phyloP scores from a whole-genome alignment of 768 basidiomycete species.

The Clitopilus hobsonii region DNA sequence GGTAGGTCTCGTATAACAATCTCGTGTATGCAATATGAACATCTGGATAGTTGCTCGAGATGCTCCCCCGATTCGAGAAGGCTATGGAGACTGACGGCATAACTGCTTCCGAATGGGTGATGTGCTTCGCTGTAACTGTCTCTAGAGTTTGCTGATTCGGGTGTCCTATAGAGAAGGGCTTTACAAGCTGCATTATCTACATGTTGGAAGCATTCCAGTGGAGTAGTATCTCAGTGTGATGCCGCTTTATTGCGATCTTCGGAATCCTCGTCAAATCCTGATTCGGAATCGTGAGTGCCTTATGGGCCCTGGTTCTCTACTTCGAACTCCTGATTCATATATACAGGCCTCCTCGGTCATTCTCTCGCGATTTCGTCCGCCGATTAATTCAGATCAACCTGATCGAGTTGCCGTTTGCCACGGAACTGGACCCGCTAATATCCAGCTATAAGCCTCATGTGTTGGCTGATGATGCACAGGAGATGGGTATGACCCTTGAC shows the following conservation, averaged over 20 bases:
- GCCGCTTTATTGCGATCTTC: slow-evolving; percentile 31
- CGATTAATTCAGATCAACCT: slow-evolving; percentile 50
- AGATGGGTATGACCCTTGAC: slow-evolving; percentile 53
- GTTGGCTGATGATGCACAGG: slow-evolving; percentile 55
- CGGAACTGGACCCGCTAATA: slow-evolving; percentile 47
- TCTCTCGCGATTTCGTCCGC: slow-evolving; percentile 48
- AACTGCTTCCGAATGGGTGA: slow-evolving; percentile 57
- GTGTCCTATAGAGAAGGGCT: slow-evolving; percentile 25
- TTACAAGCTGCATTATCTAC: slow-evolving; percentile 37
- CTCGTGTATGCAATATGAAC: not conserved
- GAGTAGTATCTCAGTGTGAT: slow-evolving; percentile 55
- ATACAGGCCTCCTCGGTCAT: slow-evolving; percentile 22
- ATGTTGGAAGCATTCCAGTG: slow-evolving; percentile 13
- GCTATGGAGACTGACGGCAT: slow-evolving; percentile 47
- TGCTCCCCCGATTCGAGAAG: slow-evolving; percentile 53
- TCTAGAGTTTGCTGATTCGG: slow-evolving; percentile 3
- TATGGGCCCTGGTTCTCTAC: not conserved
- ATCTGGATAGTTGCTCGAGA: slow-evolving; percentile 49
- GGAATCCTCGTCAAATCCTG: slow-evolving; percentile 18
- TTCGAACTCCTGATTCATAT: not conserved
- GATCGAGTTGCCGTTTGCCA: slow-evolving; percentile 47
- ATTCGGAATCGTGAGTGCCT: slow-evolving; percentile 22
- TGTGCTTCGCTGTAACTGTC: slow-evolving; percentile 13
- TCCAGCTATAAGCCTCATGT: slow-evolving; percentile 43
- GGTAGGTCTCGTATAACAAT: slow-evolving; percentile 36